Percentiles rank a stretch among this genome's conserved stretches.
Conservation (phyloP, 257 asterid species). For the Solanum clarkiae region DNA sequence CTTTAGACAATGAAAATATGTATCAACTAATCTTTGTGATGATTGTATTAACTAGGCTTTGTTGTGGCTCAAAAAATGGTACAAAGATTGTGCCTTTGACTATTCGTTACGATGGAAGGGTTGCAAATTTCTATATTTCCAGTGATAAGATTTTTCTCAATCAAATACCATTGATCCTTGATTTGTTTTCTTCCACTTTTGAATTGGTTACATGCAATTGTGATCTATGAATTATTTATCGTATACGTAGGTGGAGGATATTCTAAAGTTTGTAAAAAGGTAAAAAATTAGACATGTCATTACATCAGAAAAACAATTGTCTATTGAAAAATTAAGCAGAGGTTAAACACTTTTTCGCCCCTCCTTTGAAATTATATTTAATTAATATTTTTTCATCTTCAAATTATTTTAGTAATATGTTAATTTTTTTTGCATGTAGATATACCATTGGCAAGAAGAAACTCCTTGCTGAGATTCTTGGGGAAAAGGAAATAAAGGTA, state of each 20-base stretch:
- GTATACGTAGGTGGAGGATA: background rate
- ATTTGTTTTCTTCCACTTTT: background rate
- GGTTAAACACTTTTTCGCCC: background rate
- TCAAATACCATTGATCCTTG: background rate
- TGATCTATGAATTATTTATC: background rate
- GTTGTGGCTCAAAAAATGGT: background rate
- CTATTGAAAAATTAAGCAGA: background rate
- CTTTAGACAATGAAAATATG: background rate
- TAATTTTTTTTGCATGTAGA: background rate
- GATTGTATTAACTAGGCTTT: background rate
- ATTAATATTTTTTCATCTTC: background rate
- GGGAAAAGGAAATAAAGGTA: background rate
- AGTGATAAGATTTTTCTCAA: background rate
- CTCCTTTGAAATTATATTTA: background rate
- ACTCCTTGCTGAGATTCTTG: background rate
- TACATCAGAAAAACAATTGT: background rate
- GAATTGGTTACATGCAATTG: background rate
- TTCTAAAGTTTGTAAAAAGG: background rate
- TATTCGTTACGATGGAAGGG: background rate
- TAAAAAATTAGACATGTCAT: background rate
- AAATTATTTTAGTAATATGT: background rate
- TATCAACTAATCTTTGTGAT: background rate
- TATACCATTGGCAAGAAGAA: background rate
- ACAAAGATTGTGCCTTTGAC: background rate
- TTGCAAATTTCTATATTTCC: background rate